Evolutionary conservation across 1,139 yeast species (phyloP).

Genomic region (Saccharomycopsis crataegensis): DNA sequence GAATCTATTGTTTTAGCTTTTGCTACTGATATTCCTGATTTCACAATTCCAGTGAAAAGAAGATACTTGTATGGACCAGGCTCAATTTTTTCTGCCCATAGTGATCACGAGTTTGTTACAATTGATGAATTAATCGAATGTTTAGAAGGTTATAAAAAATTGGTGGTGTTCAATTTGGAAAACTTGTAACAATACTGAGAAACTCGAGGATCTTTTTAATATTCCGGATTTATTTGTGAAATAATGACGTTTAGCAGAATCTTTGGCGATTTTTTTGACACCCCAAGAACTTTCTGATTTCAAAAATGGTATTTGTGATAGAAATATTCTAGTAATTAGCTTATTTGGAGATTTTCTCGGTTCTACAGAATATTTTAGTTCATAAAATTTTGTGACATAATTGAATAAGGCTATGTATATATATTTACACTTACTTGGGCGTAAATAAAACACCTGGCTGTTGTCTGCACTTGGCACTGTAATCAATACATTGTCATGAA

Average conservation of each 20-base stretch:
- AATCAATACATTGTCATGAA: no score
- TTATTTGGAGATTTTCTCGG: no score
- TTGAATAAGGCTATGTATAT: no score
- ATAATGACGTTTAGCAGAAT: background rate
- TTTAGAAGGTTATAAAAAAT: conserved; percentile 47
- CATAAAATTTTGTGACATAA: no score
- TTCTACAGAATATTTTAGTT: no score
- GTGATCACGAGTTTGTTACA: conserved; percentile 50
- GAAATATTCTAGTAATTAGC: no score
- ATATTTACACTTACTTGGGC: no score
- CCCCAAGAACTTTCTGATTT: no score
- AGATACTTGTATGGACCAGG: conserved; percentile 68
- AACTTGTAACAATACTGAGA: background rate
- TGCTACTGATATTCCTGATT: conserved; percentile 58
- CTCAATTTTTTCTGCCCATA: conserved; percentile 57
- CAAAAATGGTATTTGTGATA: no score
- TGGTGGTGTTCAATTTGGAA: conserved; percentile 28
- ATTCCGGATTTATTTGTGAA: no score
- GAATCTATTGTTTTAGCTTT: conserved; percentile 50
- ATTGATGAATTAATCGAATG: conserved; percentile 43
- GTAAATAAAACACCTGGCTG: no score
- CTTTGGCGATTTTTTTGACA: background rate
- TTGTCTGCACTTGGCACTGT: no score
- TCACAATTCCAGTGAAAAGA: conserved; percentile 31
- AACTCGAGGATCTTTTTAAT: background rate